phyloP scores from a whole-genome alignment of 73 alveolate species.

The Tetrahymena borealis region DNA sequence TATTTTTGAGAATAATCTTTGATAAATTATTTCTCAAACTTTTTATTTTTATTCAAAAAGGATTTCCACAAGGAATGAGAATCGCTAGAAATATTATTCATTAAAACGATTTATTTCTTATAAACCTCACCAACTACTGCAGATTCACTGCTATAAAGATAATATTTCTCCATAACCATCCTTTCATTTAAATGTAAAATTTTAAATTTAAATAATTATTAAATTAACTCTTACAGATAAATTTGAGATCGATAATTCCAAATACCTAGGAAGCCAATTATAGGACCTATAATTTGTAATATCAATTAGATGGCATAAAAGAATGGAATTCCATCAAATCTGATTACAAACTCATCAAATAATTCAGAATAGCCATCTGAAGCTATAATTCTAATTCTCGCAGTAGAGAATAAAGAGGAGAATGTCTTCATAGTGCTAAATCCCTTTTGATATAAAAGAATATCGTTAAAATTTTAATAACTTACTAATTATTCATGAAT shows the following conservation, averaged over 20 bases:
- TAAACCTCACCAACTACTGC: background rate
- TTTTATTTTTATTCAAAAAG: too few species aligned
- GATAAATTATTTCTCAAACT: background rate
- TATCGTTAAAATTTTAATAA: too few species aligned
- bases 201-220: too few species aligned
- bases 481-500: too few species aligned
- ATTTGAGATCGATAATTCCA: background rate
- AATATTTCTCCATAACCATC: background rate
- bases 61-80: background rate
- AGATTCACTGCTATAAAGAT: background rate
- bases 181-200: background rate
- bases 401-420: background rate
- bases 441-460: too few species aligned
- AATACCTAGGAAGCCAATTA: background rate
- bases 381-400: background rate
- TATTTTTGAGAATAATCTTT: background rate
- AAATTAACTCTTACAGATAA: background rate
- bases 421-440: background rate
- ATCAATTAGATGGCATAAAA: background rate
- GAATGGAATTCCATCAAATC: background rate
- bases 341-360: background rate
- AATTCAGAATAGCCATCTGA: background rate
- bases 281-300: background rate
- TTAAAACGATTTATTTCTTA: too few species aligned
- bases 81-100: background rate